A percentile compares a stretch with the other conserved stretches of the same genome.
phyloP scores from a whole-genome alignment of 1,139 yeast genomes.

The Candida pseudocylindracea region DNA sequence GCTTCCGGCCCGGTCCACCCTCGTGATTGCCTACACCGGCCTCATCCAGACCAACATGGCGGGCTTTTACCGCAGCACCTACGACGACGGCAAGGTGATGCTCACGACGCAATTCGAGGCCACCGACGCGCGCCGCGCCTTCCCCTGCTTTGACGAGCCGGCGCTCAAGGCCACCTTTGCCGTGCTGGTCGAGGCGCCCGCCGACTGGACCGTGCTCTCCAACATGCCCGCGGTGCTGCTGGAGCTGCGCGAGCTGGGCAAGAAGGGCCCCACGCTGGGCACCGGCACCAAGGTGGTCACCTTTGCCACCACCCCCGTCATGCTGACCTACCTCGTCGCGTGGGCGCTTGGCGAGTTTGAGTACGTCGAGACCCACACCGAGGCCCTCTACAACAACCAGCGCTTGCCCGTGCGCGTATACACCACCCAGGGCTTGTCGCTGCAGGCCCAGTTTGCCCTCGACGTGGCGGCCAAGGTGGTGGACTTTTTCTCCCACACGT shows the following conservation, averaged over 20 bases:
- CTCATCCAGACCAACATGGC: conserved; percentile 49
- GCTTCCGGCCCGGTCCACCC: too few relatives aligned
- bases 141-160: conserved; percentile 85
- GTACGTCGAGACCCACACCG: conserved; percentile 30
- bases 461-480: conserved; percentile 28
- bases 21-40: conserved; percentile 21
- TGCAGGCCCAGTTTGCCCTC: conserved; percentile 30
- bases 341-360: conserved; percentile 64
- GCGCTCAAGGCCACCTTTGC: conserved; percentile 61
- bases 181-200: conserved; percentile 36
- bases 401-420: conserved; percentile 56
- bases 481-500: conserved; percentile 24
- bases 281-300: conserved; percentile 7
- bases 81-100: conserved; percentile 34
- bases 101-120: conserved; percentile 82
- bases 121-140: conserved; percentile 76
- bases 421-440: conserved; percentile 45
- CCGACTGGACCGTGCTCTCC: conserved; percentile 42
- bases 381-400: conserved; percentile 14
- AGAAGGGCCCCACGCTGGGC: conserved; percentile 4
- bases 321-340: conserved; percentile 60
- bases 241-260: conserved; percentile 5
- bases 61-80: conserved; percentile 65
- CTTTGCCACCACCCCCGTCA: conserved; percentile 36
- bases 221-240: conserved; percentile 41